Base-by-base conservation (phyloP, 2,329 filamentous ascomycete species). In the Verticillium nonalfalfae region DNA sequence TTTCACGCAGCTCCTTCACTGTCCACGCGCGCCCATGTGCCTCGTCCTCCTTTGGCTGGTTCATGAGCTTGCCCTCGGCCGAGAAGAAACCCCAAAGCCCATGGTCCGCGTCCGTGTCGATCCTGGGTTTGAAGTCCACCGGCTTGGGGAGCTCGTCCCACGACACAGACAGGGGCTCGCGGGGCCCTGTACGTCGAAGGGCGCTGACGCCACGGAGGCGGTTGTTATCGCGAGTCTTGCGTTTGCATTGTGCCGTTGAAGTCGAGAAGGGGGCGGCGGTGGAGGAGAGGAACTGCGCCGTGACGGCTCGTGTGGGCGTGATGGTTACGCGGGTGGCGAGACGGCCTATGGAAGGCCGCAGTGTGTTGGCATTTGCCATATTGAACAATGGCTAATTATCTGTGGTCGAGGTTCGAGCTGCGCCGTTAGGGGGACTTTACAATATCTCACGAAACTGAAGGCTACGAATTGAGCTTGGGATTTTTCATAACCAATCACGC, bases 31-130 rank as follows among this genome's bases (percentile, higher is more conserved):
- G 85, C 15, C 95, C 95, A 74, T 95, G 89, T 65, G 84, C 79
- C 58, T 81, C 73, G 61, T 90, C 86, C 67, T 94, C 87, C 39
- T 86, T 82, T 5, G 93, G 93, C 7, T 87, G 87, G 68, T 83
- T 82, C 69, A 97, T 74, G n/a, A 88, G 77, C 70, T 86, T 84
- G 66, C 85, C 85, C 66, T 88, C 83, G 64, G 82, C 81, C 69
- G 88, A 86, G 77, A 99, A 98, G 78, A 99, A 99, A 1, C 85
- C 89, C 90, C 91, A 98, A 11, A 99, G 87, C 35, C 93, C 94
- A 76, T 99, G 95, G 66, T 93, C 78, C 34, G 86, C 81, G 71
- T 92, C 88, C 52, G 82, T 83, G 65, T 84, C 73, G 36, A 89
- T 73, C 56, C 79, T 73, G 60, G 85, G 84, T 70, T 85, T 81